Conservation (phyloP, 1,284 basidiomycete species). For the Marasmius fiardii region DNA sequence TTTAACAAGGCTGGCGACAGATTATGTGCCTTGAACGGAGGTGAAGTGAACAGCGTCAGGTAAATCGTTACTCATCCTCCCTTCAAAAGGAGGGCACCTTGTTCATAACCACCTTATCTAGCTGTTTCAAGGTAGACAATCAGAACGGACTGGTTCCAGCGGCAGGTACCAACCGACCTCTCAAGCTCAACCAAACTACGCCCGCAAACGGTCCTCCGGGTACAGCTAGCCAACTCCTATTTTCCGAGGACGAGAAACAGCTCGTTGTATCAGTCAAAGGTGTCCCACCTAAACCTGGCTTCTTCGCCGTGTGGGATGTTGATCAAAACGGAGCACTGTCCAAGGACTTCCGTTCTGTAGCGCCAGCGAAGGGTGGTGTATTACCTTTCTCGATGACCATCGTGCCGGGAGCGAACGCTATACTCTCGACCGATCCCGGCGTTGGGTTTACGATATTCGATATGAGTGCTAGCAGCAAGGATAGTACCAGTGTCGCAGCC, state of each 20-base stretch:
- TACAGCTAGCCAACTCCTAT: constrained; percentile 39
- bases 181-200: constrained; percentile 44
- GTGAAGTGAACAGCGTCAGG: constrained; percentile 43
- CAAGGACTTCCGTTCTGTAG: constrained; percentile 32
- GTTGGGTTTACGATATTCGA: constrained; percentile 45
- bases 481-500: constrained; percentile 11
- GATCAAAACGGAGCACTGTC: constrained; percentile 38
- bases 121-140: constrained; percentile 42
- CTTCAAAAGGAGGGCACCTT: too few species aligned
- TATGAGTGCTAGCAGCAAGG: constrained; percentile 21
- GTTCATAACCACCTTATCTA: constrained; percentile 17
- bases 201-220: constrained; percentile 37
- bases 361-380: constrained; percentile 33
- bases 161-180: constrained; percentile 35
- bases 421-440: constrained; percentile 44
- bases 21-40: constrained; percentile 45
- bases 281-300: constrained; percentile 39
- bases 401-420: constrained; percentile 42
- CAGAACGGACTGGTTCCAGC: constrained; percentile 35
- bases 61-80: constrained; percentile 3
- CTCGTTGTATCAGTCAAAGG: constrained; percentile 48
- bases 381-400: constrained; percentile 46
- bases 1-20: constrained; percentile 35
- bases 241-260: constrained; percentile 39
- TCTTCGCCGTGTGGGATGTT: constrained; percentile 46